Conservation (phyloP, 148 eudicot species). For the Polygonum maritimum region DNA sequence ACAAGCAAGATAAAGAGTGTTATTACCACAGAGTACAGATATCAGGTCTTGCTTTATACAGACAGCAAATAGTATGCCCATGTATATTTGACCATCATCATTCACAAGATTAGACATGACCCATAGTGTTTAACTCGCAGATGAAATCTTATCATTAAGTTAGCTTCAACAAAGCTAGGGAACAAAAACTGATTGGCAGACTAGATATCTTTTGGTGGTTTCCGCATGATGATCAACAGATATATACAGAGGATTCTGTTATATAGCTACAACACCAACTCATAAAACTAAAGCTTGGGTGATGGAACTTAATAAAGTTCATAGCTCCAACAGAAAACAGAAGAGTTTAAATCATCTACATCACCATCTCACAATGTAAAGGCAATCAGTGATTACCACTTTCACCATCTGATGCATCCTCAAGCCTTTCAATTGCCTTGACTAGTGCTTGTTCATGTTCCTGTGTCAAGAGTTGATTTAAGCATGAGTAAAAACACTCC, state of each 20-base stretch:
- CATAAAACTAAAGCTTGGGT: background rate
- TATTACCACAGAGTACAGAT: background rate
- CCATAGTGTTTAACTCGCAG: background rate
- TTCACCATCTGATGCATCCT: slow-evolving; percentile 75
- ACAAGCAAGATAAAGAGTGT: background rate
- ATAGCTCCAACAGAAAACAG: background rate
- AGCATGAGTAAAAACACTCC: background rate
- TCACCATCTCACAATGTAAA: slow-evolving; percentile 18
- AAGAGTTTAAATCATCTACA: too few relatives aligned
- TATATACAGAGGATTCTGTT: background rate
- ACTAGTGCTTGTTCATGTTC: slow-evolving; percentile 75
- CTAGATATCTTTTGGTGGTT: background rate
- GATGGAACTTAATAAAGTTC: background rate
- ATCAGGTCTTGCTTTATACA: background rate
- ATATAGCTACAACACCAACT: background rate
- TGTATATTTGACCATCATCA: background rate
- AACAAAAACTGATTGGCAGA: background rate
- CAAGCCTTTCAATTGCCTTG: slow-evolving; percentile 74
- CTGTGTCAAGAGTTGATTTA: slow-evolving; percentile 27
- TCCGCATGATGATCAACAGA: background rate
- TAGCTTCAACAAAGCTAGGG: background rate
- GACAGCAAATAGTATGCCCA: background rate
- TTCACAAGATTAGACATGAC: background rate
- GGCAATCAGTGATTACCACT: slow-evolving; percentile 55
- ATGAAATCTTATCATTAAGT: background rate